Evolutionary conservation across 2,329 filamentous ascomycete genomes (phyloP).

Genomic region (Didymosphaeria variabile): DNA sequence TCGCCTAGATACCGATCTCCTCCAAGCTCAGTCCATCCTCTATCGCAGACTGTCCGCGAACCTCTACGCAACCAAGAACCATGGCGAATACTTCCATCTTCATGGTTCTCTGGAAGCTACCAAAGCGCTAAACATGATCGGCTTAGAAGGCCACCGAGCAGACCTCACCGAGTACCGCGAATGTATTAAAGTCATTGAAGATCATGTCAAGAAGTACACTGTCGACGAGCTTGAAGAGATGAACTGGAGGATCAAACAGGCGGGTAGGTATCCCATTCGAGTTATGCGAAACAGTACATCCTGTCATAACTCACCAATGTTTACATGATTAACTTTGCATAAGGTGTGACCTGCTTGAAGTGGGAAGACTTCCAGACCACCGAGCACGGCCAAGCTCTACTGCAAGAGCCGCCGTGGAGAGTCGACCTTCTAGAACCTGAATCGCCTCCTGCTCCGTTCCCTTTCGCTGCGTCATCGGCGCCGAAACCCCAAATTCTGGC

Average conservation of each 20-base stretch:
- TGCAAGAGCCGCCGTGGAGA: conserved; percentile 55
- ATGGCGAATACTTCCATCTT: conserved; percentile 76
- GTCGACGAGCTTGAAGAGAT: conserved; percentile 52
- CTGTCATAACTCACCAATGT: too few species aligned
- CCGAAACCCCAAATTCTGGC: conserved; percentile 54
- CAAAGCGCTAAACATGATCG: conserved; percentile 75
- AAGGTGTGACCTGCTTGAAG: conserved; percentile 49
- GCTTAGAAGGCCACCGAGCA: conserved; percentile 68
- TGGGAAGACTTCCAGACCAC: conserved; percentile 52
- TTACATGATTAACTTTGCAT: not conserved
- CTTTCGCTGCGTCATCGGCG: conserved; percentile 50
- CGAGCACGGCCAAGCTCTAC: conserved; percentile 52
- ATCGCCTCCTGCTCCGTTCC: conserved; percentile 61
- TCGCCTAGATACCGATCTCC: conserved; percentile 73
- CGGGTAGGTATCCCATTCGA: conserved; percentile 31
- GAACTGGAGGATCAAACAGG: conserved; percentile 53
- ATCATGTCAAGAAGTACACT: conserved; percentile 53
- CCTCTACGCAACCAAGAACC: conserved; percentile 72
- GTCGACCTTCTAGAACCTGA: conserved; percentile 61
- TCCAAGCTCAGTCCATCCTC: conserved; percentile 73
- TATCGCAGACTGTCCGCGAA: conserved; percentile 79
- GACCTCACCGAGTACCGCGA: conserved; percentile 62
- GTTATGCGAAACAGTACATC: not conserved
- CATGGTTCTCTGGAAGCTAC: conserved; percentile 78
- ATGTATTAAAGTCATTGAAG: conserved; percentile 52